phyloP scores from a whole-genome alignment of 2,329 filamentous ascomycete species.

The Talaromyces islandicus region DNA sequence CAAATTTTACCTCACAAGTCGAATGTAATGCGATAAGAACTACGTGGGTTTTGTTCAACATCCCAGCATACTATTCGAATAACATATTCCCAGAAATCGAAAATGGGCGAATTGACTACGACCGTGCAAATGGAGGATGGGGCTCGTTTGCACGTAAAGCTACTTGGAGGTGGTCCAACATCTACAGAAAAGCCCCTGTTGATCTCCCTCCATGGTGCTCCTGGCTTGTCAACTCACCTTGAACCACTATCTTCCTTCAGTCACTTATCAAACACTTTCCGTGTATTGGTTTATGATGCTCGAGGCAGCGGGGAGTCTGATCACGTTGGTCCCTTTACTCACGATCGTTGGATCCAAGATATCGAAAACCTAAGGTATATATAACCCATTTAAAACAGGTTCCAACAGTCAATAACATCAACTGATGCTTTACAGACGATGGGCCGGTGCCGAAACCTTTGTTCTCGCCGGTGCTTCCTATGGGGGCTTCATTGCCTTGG shows the following conservation, averaged over 20 bases:
- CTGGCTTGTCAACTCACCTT: background rate
- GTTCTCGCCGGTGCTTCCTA: conserved; percentile 1
- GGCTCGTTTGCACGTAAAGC: background rate
- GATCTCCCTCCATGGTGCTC: conserved; percentile 1
- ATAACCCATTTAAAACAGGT: background rate
- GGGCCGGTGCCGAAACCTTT: background rate
- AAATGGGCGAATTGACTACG: background rate
- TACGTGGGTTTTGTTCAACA: background rate
- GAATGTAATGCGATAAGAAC: background rate
- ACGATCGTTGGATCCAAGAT: conserved; percentile 2
- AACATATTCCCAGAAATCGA: background rate
- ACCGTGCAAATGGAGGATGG: conserved; percentile 2
- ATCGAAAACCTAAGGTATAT: conserved; percentile 1
- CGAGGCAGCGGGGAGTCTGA: background rate
- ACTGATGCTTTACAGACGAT: background rate
- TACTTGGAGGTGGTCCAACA: background rate
- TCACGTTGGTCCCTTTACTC: background rate
- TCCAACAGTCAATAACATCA: background rate
- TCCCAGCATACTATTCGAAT: background rate
- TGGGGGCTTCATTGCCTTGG: background rate
- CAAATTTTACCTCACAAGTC: background rate
- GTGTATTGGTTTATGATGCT: conserved; percentile 1
- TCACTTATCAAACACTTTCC: background rate
- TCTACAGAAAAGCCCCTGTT: background rate
- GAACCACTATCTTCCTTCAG: conserved; percentile 1